phyloP scores from a whole-genome alignment of 73 alveolate genomes.

The Paramecium octaurelia region DNA sequence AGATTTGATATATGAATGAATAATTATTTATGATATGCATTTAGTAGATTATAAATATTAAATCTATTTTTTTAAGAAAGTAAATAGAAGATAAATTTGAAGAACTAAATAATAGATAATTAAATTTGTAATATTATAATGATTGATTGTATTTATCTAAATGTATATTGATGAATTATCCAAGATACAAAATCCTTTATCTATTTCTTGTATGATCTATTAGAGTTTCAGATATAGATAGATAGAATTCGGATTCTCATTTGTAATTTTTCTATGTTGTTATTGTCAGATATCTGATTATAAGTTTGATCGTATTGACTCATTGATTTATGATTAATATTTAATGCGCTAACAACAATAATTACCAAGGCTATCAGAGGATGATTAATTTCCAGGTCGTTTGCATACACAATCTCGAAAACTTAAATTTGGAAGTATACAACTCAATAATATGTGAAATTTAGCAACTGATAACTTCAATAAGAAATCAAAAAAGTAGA shows the following conservation, averaged over 20 bases:
- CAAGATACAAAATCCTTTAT: background rate
- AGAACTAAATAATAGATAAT: background rate
- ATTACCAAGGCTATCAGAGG: background rate
- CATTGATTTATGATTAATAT: background rate
- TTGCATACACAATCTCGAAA: background rate
- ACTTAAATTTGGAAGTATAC: background rate
- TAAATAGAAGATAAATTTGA: background rate
- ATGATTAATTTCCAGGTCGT: slow-evolving; percentile 26
- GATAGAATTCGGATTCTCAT: background rate
- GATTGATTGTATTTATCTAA: background rate
- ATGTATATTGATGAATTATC: background rate
- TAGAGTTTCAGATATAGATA: too few species aligned
- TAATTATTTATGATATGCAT: background rate
- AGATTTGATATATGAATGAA: background rate
- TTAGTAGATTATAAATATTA: background rate
- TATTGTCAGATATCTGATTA: background rate
- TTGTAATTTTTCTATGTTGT: background rate
- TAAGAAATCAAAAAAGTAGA: background rate
- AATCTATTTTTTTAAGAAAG: background rate
- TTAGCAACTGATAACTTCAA: background rate
- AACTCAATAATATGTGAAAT: background rate
- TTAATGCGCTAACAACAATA: background rate
- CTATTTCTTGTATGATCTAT: background rate
- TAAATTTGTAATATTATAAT: too few species aligned
- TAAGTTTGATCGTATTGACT: background rate